Base-by-base conservation (phyloP, 1,284 basidiomycete genomes). In the Lignosus rhinocerotis region DNA sequence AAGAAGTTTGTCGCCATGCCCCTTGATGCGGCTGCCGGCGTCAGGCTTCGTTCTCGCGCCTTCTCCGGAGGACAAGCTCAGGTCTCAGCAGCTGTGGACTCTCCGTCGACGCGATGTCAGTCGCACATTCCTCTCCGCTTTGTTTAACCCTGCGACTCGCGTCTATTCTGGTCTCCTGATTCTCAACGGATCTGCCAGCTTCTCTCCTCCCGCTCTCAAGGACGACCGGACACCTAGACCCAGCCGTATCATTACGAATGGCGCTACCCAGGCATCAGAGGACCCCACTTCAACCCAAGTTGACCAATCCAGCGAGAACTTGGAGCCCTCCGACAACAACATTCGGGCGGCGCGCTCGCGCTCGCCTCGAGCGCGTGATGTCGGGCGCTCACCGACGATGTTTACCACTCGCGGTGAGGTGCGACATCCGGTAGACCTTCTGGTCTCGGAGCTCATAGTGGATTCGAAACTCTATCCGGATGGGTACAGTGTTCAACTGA, bases 391-490 rank as follows among this genome's bases (percentile, higher is more conserved):
- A 1, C 65, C 80, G 0, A 82, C 84, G 12, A 82, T 80, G 25
- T 88, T 90, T 65, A 87, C 83, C 0, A 55, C 79, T 51, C 84
- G 83, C 50, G 85, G 84, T 41, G 84, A 85, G 67, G 77, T 86
- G 55, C 79, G 77, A 52, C 76, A 78, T 38, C 73, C 78, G 10
- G 78, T 78, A 48, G 87, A 92, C 68, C 72, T 91, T 52, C 70
- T 92, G 19, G 81, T 91, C 16, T 82, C 82, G 14, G 91, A 93
- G 71, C 70, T 92, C 31, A 80, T 92, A 19, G 78, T 93, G 14
- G 91, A 93, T 72, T 84, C 88, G 55, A 88, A 87, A 69, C 75
- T 90, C 50, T 93, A 90, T 73, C 81, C 83, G 0, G 79, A 79
- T 53, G 90, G 91, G 21, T 93, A 92, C 66, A 78, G 80, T 16